Conservation (phyloP, 108 stramenopile genomes). For the Pseudonitzschia multiseries region DNA sequence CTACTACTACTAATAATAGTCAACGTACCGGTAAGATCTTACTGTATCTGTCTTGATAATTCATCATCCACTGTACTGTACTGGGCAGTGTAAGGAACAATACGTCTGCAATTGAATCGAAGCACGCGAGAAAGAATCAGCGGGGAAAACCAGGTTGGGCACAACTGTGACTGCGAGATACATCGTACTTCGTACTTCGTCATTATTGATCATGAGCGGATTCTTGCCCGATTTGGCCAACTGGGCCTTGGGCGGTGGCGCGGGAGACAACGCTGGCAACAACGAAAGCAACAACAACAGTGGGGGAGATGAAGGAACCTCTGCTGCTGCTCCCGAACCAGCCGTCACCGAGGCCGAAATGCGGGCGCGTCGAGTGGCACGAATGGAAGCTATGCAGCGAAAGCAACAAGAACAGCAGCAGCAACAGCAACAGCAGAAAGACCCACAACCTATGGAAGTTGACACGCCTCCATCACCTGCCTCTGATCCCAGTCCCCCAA, state of each 20-base stretch:
- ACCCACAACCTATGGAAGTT: constrained; percentile 45
- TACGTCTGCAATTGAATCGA: too few relatives aligned
- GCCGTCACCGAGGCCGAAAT: constrained; percentile 70
- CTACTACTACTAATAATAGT: too few relatives aligned
- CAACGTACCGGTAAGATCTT: too few relatives aligned
- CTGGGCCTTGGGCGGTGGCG: constrained; percentile 78
- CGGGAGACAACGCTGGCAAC: constrained; percentile 28
- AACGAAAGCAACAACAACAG: constrained; percentile 22
- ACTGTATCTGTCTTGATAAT: too few relatives aligned
- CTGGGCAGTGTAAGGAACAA: too few relatives aligned
- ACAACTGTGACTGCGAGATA: too few relatives aligned
- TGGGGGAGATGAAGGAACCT: constrained; percentile 1
- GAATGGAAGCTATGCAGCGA: constrained; percentile 49
- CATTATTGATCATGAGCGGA: constrained; percentile 41
- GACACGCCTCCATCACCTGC: constrained; percentile 7
- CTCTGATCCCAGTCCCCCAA: background rate
- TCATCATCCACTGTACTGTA: too few relatives aligned
- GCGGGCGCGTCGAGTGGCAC: constrained; percentile 74
- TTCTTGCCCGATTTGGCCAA: constrained; percentile 75
- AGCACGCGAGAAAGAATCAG: too few relatives aligned
- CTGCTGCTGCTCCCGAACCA: constrained; percentile 23
- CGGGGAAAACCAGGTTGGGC: too few relatives aligned
- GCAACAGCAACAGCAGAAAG: constrained; percentile 10
- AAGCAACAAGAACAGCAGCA: constrained; percentile 10
- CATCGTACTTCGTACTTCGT: too few relatives aligned